Evolutionary conservation across 2,329 filamentous ascomycete species (phyloP), one percentile per base, ranked within the genome.

Genomic region (Catunica adiposa): DNA sequence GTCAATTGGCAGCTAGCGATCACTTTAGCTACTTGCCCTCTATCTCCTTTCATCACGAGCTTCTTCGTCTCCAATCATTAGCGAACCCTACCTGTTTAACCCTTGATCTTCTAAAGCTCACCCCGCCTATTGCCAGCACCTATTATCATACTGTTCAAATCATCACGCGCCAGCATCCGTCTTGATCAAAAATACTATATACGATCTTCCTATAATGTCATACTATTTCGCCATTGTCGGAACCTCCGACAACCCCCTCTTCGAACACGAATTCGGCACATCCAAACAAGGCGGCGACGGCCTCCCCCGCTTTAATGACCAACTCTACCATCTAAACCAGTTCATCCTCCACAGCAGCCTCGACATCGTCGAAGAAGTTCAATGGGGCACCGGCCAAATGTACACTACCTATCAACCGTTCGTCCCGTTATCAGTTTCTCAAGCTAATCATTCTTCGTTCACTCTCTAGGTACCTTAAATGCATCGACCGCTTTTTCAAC

Each of bases 151-250:
- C 11, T 14, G 11, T 38, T n/a, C 2, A 38, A 14, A 38, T 38
- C 11, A n/a, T 14, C 11, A 3, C 37, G 37, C 37, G n/a, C 37
- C 37, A 38, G 11, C 37, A 11, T 38, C n/a, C 37, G n/a, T 38
- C 37, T 3, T n/a, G 11, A 5, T 38, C 37, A 38, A 38, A 38
- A 38, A 44, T 34, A 34, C 5, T 34, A 5, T 34, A 34, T 11
- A 34, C n/a, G 11, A n/a, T n/a, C 40, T 15, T n/a, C 20, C 20
- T n/a, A 44, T 44, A 61, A 97, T 97, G 92, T 96, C 89, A 59
- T 98, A 97, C 77, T 96, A 96, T 74, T 97, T 98, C 71, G 86
- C 86, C 66, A 95, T 98, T 63, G 81, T 98, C 68, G 92, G 89
- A 66, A 94, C 89, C 22, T 86, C 88, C 64, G 92, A 98, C 73